A percentile compares a stretch with the other conserved stretches of the same genome.
These are phyloP conservation scores for Pichia heedii DNA, from an alignment of 805 yeast species.

Conservation along the genomic window DNA sequence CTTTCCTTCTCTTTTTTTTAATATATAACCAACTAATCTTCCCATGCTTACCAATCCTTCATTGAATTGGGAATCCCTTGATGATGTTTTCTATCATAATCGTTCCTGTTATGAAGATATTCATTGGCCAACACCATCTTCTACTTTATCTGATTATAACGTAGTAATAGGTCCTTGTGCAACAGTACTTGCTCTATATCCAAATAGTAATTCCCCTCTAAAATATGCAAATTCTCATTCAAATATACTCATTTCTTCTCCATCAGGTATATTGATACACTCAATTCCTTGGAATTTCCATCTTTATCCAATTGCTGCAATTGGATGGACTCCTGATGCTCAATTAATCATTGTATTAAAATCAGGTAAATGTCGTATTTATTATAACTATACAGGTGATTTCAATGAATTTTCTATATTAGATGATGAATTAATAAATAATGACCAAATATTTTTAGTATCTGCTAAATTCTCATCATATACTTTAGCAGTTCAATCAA, in stretches of 20 bases:
- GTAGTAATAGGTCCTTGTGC: conserved; percentile 45
- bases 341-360: conserved; percentile 47
- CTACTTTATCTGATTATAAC: conserved; percentile 25
- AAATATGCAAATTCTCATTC: not conserved
- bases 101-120: conserved; percentile 44
- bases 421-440: not conserved
- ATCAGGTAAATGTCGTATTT: conserved; percentile 45
- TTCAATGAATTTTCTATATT: conserved; percentile 44
- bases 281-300: conserved; percentile 36
- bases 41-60: conserved; percentile 21
- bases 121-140: conserved; percentile 34
- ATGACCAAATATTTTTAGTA: not conserved
- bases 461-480: conserved; percentile 29
- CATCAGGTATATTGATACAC: conserved; percentile 25
- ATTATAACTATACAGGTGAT: conserved; percentile 58
- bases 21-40: no score
- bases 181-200: conserved; percentile 46
- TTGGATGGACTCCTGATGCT: conserved; percentile 46
- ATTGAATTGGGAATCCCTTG: conserved; percentile 66
- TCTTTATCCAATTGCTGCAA: conserved; percentile 41
- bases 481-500: conserved; percentile 37
- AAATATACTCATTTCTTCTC: conserved; percentile 26
- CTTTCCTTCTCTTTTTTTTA: no score
- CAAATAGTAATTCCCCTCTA: conserved; percentile 17
- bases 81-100: conserved; percentile 57